Base-by-base conservation (phyloP, 2,329 filamentous ascomycete species). In the Immersiporthe knoxdaviesiana region DNA sequence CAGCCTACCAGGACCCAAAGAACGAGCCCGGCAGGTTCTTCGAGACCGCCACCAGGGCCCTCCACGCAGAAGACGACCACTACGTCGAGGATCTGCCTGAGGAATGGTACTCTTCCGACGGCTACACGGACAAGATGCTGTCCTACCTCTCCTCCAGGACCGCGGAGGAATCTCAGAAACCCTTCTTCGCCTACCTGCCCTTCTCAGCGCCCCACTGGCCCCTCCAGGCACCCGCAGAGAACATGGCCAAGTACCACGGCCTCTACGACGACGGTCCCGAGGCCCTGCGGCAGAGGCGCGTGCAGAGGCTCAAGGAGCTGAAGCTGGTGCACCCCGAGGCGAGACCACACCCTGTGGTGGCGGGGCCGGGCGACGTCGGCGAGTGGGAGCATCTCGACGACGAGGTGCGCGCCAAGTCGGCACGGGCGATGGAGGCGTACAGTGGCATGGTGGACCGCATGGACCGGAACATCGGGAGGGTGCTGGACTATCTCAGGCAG, bases 151-250 rank as follows among this genome's bases (percentile, higher is more conserved):
- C 65, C 77, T 87, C 0, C 76, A 80, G 44, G 83, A 85, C 59
- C 81, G 84, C 82, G 74, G 69, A 77, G 73, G 70, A 78, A 18
- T 11, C 44, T 4, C 72, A 78, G 2, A 72, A 76, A 58, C 84
- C 87, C 0, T 89, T 90, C 78, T 89, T 89, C 73, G 86, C 79
- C 1, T 89, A 88, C 73, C 79, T 87, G 2, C 86, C 87, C 2
- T 90, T 88, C 75, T 87, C 86, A 0, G 87, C 87, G 0, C 87
- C 87, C 1, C 87, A 90, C 72, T 90, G 87, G 87, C 88, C 87
- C 1, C 78, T 90, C 3, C 88, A 90, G 72, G 86, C 86, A 0
- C 86, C 87, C 0, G 75, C 79, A 63, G 83, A 87, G 70, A 83
- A 84, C 66, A 83, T 86, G 58, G 79, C 82, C 24, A 85, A 87